These are phyloP conservation scores for Rhododendron ovatum DNA, from an alignment of 148 eudicot genomes.

Conservation along the genomic window DNA sequence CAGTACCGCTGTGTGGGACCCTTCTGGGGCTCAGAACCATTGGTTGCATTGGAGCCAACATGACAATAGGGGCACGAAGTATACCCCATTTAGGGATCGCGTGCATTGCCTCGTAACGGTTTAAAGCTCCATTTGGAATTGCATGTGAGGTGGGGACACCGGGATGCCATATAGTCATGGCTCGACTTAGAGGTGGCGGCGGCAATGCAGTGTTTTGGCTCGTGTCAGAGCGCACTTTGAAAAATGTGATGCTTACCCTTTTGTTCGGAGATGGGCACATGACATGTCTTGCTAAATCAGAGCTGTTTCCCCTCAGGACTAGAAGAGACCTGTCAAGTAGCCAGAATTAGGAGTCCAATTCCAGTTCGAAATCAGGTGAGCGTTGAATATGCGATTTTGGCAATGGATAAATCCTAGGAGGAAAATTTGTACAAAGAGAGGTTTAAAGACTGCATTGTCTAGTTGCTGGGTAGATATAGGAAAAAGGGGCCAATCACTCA, in stretches of 20 bases:
- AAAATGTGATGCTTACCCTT: slow-evolving; percentile 74
- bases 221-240: slow-evolving; percentile 53
- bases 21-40: slow-evolving; percentile 45
- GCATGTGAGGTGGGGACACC: slow-evolving; percentile 37
- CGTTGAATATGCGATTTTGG: not conserved
- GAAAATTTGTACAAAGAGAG: not conserved
- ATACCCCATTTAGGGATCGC: slow-evolving; percentile 62
- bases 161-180: slow-evolving; percentile 74
- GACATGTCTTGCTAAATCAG: slow-evolving; percentile 78
- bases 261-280: slow-evolving; percentile 77
- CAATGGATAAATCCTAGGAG: not conserved
- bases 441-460: not conserved
- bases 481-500: not conserved
- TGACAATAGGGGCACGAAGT: slow-evolving; percentile 49
- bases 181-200: slow-evolving; percentile 31
- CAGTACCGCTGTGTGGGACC: slow-evolving; percentile 65
- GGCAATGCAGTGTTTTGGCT: slow-evolving; percentile 25
- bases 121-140: slow-evolving; percentile 32
- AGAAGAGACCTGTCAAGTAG: slow-evolving; percentile 57
- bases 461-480: not conserved
- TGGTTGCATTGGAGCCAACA: slow-evolving; percentile 62
- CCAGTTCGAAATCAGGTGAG: not conserved
- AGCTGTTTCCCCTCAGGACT: slow-evolving; percentile 91
- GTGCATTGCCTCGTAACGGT: slow-evolving; percentile 29
- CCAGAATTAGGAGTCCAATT: not conserved